These are phyloP conservation scores for Hibiscus trionum DNA, from an alignment of 345 rosid species.

Conservation along the genomic window DNA sequence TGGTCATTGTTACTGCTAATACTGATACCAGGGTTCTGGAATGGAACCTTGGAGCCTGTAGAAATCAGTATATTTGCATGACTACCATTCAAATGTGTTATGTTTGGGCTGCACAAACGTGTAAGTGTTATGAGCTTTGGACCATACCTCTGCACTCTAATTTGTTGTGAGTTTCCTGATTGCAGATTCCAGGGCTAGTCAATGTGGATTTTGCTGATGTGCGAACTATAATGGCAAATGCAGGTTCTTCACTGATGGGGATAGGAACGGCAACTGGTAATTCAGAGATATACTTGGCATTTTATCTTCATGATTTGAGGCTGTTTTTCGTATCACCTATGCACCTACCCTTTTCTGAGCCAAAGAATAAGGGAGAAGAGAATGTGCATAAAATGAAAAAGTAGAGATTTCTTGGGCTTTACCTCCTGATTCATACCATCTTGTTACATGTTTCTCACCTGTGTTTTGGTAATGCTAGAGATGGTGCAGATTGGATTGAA, in stretches of 20 bases:
- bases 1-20: neutral
- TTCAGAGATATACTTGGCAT: constrained; percentile 7
- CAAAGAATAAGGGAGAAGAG: neutral
- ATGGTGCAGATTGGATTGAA: neutral
- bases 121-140: neutral
- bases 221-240: constrained; percentile 94
- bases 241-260: constrained; percentile 97
- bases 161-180: neutral
- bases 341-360: neutral
- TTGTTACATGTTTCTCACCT: constrained; percentile 3
- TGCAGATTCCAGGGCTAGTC: constrained; percentile 88
- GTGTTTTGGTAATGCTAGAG: neutral
- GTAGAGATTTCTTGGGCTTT: neutral
- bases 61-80: neutral
- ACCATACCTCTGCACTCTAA: neutral
- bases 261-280: constrained; percentile 96
- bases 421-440: neutral
- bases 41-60: neutral
- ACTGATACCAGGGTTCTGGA: neutral
- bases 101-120: neutral
- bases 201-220: constrained; percentile 99
- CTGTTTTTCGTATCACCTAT: neutral
- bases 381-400: neutral
- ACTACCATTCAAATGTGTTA: neutral
- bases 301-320: neutral